phyloP scores from a whole-genome alignment of 768 basidiomycete genomes.

The Cubamyces sp. region DNA sequence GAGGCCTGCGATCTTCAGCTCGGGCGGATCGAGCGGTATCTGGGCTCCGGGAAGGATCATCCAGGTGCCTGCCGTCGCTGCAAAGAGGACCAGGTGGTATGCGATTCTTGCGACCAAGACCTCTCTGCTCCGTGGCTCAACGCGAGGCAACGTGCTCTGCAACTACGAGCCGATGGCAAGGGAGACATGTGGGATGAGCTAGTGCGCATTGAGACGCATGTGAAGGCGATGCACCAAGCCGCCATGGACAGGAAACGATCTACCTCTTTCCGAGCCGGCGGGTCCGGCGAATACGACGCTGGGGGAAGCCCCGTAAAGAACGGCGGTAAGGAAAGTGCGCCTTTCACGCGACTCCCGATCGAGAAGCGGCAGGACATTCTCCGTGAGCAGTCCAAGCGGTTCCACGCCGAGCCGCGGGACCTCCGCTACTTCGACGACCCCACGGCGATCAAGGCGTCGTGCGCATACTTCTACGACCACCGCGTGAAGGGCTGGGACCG shows the following conservation, averaged over 20 bases:
- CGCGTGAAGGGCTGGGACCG: slow-evolving; percentile 35
- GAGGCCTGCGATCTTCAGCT: slow-evolving; percentile 29
- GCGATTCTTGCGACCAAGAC: slow-evolving; percentile 29
- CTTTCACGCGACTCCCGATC: slow-evolving; percentile 46
- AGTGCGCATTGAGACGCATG: slow-evolving; percentile 43
- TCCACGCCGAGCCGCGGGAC: slow-evolving; percentile 38
- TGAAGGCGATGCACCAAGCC: slow-evolving; percentile 33
- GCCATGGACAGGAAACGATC: background rate
- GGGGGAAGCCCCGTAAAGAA: slow-evolving; percentile 5
- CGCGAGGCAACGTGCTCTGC: slow-evolving; percentile 30
- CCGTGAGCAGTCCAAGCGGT: slow-evolving; percentile 47
- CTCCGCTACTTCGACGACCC: slow-evolving; percentile 37
- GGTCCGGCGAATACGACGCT: too few species aligned
- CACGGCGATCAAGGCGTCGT: slow-evolving; percentile 52
- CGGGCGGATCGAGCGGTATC: slow-evolving; percentile 36
- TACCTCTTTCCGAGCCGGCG: too few species aligned
- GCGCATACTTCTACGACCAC: slow-evolving; percentile 49
- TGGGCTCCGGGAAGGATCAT: slow-evolving; percentile 8
- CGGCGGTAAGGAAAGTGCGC: background rate
- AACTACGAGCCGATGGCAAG: slow-evolving; percentile 18
- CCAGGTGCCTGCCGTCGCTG: background rate
- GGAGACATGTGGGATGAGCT: slow-evolving; percentile 40
- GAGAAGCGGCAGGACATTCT: slow-evolving; percentile 52
- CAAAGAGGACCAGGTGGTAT: background rate
- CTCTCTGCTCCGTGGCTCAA: slow-evolving; percentile 45